These are phyloP conservation scores for Alternaria incomplexa DNA, from an alignment of 2,329 filamentous ascomycete species.

Conservation along the genomic window DNA sequence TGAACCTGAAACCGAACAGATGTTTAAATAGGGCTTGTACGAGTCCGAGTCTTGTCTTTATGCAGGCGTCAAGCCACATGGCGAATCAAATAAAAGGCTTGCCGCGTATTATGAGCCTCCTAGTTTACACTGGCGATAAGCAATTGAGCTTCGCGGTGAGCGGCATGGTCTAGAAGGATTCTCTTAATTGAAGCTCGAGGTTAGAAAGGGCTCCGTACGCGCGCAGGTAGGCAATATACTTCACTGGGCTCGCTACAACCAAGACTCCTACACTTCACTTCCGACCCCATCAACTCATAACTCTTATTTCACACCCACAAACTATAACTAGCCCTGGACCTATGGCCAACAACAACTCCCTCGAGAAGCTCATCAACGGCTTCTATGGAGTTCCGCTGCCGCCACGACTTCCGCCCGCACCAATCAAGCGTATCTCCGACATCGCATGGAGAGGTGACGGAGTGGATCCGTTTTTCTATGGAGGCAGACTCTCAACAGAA, in stretches of 20 bases:
- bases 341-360: neutral
- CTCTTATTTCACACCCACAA: neutral
- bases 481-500: neutral
- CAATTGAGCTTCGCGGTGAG: neutral
- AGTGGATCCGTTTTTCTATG: neutral
- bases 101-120: neutral
- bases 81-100: neutral
- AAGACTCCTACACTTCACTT: neutral
- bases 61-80: neutral
- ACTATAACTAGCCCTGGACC: neutral
- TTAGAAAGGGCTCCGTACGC: neutral
- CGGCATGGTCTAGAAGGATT: neutral
- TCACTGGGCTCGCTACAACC: neutral
- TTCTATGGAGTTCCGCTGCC: neutral
- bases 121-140: neutral
- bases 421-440: neutral
- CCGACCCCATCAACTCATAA: neutral
- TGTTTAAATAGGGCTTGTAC: neutral
- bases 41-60: rapidly evolving
- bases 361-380: neutral
- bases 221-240: neutral
- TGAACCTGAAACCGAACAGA: neutral
- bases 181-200: neutral
- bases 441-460: neutral
- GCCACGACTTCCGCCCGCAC: neutral